Evolutionary conservation across 2,329 filamentous ascomycete genomes (phyloP), one percentile per base, ranked within the genome.

Genomic region (Neopestalotiopsis clavispora): DNA sequence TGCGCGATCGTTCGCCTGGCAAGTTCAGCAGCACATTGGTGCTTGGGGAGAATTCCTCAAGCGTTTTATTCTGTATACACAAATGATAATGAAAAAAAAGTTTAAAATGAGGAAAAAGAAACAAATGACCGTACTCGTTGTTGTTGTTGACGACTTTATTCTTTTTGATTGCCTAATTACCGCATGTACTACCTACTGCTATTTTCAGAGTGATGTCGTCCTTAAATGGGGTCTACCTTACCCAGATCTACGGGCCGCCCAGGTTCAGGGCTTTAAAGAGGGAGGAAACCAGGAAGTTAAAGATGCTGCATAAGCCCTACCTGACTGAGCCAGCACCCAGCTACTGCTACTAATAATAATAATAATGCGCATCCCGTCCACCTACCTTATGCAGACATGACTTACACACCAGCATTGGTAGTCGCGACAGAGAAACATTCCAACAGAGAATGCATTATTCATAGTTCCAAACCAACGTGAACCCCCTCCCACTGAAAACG

Each of bases 171-270:
- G 23, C 23, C 23, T 17, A 52, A 52, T n/a, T 52, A 20, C 45
- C 7, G 57, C 23, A n/a, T 3, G 20, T 14, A 59, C 23, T 17
- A 17, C 20, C 23, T 13, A 28, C 57, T 52, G 45, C 20, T 10
- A 52, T 3, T 52, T 52, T 17, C 17, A 52, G 45, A 52, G 20
- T 38, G 34, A 38, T 38, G 34, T 14, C 45, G 45, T 52, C 45
- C 45, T 23, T 14, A 52, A n/a, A 17, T 52, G 45, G 45, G 17
- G 45, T 52, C 45, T 52, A 20, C 45, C 20, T 52, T 38, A 38
- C 45, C n/a, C 45, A 52, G 45, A 52, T 52, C 45, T 52, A 52
- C 45, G 45, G 45, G 45, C 45, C 45, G 45, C 45, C 45, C 45
- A 52, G 45, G 45, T 52, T 52, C 45, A 52, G 45, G 45, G 45